Percentiles rank a stretch among this genome's conserved stretches.
Conservation (phyloP, 75 land plant species). For the Sequoia sempervirens region DNA sequence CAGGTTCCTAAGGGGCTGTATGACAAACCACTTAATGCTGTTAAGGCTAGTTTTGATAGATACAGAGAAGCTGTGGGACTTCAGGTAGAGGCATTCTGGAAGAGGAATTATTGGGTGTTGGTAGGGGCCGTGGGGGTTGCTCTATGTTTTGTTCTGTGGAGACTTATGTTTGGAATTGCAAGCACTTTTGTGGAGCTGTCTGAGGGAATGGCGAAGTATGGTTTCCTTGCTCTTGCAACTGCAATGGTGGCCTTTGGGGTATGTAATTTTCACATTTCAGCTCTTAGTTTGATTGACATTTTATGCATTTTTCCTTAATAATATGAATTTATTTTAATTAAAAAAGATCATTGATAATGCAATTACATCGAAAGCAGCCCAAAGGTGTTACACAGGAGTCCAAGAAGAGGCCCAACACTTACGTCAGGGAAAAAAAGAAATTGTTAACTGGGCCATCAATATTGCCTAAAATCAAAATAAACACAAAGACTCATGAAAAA, state of each 20-base stretch:
- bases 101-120: slow-evolving; percentile 64
- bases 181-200: slow-evolving; percentile 75
- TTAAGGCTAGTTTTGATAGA: slow-evolving; percentile 20
- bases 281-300: background rate
- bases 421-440: background rate
- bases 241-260: slow-evolving; percentile 85
- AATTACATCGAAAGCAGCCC: background rate
- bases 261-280: slow-evolving; percentile 15
- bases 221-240: slow-evolving; percentile 89
- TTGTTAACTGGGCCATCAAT: background rate
- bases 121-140: slow-evolving; percentile 66
- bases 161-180: slow-evolving; percentile 90
- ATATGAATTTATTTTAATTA: background rate
- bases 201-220: slow-evolving; percentile 99
- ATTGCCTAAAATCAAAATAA: background rate
- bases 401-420: background rate
- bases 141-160: slow-evolving; percentile 74
- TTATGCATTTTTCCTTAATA: background rate
- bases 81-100: slow-evolving; percentile 92
- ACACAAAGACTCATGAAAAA: background rate
- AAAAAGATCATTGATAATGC: background rate
- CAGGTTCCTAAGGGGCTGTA: slow-evolving; percentile 17
- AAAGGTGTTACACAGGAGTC: too few relatives aligned
- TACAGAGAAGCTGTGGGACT: slow-evolving; percentile 73
- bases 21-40: slow-evolving; percentile 39